Evolutionary conservation across 768 basidiomycete species (phyloP).

Genomic region (Collybiopsis confluens): DNA sequence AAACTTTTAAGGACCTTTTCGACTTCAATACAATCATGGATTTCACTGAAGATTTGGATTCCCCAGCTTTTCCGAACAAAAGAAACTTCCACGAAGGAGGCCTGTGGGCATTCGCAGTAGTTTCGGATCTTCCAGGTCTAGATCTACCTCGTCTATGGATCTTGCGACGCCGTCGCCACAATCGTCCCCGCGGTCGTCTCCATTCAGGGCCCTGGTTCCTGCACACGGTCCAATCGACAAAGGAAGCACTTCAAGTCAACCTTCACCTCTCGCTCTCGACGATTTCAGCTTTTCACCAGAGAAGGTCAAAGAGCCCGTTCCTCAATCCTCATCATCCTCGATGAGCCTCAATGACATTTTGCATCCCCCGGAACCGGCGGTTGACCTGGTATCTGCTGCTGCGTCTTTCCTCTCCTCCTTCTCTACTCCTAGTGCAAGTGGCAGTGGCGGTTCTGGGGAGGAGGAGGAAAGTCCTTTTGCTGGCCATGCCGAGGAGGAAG

Average conservation of each 20-base stretch:
- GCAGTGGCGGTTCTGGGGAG: not conserved
- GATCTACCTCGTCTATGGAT: slow-evolving; percentile 1
- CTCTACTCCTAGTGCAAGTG: too few species aligned
- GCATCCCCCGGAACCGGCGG: too few species aligned
- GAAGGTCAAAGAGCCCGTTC: not conserved
- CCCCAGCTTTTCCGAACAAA: too few species aligned
- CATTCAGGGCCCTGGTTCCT: not conserved
- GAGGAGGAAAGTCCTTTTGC: slow-evolving; percentile 1
- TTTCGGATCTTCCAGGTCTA: not conserved
- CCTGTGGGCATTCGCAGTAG: too few species aligned
- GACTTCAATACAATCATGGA: not conserved
- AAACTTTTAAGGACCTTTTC: not conserved
- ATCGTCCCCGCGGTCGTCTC: not conserved
- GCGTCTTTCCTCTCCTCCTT: not conserved
- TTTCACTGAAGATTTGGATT: too few species aligned
- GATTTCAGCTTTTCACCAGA: too few species aligned
- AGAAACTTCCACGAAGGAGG: not conserved
- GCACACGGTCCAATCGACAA: too few species aligned
- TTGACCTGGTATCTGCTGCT: not conserved
- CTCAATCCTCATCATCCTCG: not conserved
- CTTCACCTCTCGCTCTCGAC: too few species aligned
- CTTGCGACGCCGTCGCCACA: not conserved
- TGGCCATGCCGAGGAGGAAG: not conserved
- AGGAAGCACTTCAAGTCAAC: too few species aligned
- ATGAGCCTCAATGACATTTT: not conserved